phyloP scores from a whole-genome alignment of 768 basidiomycete genomes.

The Tulasnella sp. region DNA sequence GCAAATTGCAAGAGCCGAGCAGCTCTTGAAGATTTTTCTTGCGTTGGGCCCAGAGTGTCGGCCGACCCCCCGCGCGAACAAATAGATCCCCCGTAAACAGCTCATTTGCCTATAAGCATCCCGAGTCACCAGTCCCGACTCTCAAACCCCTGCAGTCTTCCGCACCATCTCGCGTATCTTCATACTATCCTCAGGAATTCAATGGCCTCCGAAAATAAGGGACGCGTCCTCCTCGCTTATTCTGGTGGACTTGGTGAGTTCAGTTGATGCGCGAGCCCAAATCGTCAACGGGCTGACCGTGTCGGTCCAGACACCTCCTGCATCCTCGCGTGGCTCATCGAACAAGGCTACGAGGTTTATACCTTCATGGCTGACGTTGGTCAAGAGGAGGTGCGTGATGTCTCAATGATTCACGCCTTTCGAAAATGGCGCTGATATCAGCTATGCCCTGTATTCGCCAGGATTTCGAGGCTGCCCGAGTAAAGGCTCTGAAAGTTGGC shows the following conservation, averaged over 20 bases:
- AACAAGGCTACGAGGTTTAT: slow-evolving; percentile 93
- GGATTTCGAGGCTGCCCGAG: slow-evolving; percentile 89
- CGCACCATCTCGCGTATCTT: background rate
- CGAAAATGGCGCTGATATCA: background rate
- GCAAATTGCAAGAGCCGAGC: slow-evolving; percentile 2
- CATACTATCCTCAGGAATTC: background rate
- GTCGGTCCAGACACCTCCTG: slow-evolving; percentile 73
- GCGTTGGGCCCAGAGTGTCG: background rate
- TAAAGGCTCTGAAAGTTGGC: slow-evolving; percentile 83
- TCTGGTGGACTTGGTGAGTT: slow-evolving; percentile 91
- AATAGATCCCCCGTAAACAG: background rate
- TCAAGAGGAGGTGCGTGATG: slow-evolving; percentile 63
- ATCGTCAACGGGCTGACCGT: background rate
- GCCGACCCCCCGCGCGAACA: background rate
- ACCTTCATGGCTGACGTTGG: slow-evolving; percentile 97
- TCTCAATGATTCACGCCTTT: background rate
- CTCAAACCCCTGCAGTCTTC: background rate
- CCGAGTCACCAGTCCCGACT: background rate
- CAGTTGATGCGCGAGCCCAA: background rate
- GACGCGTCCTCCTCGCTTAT: slow-evolving; percentile 93
- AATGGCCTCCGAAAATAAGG: slow-evolving; percentile 33
- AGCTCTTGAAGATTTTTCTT: background rate
- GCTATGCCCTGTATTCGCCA: slow-evolving; percentile 30
- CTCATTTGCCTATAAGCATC: background rate
- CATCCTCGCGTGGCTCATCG: slow-evolving; percentile 98